phyloP scores from a whole-genome alignment of 371 early-diverging fungal genomes.

The Amoeboaphelidium occidentale region DNA sequence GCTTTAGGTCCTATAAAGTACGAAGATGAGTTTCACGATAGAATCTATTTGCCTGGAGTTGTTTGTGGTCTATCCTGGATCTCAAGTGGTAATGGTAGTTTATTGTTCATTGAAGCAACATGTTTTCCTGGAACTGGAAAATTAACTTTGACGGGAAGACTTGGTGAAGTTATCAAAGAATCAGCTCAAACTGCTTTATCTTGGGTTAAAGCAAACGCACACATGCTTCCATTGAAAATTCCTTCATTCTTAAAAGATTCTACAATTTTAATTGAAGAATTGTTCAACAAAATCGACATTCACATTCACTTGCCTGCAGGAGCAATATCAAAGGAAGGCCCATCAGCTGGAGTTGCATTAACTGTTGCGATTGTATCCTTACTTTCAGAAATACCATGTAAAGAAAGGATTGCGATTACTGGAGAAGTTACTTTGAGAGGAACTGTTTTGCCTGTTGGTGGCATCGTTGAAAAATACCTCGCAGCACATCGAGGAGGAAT shows the following conservation, averaged over 20 bases:
- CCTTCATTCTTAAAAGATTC: slow-evolving; percentile 1
- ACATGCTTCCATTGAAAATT: slow-evolving; percentile 23
- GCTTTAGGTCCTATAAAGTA: slow-evolving; percentile 9
- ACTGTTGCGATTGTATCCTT: slow-evolving; percentile 47
- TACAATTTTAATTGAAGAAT: slow-evolving; percentile 5
- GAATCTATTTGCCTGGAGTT: slow-evolving; percentile 35
- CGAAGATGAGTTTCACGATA: slow-evolving; percentile 33
- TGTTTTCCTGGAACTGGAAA: slow-evolving; percentile 44
- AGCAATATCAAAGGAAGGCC: slow-evolving; percentile 60
- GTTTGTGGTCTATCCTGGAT: slow-evolving; percentile 63
- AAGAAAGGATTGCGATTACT: slow-evolving; percentile 38
- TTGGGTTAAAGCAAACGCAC: slow-evolving; percentile 51
- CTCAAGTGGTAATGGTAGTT: slow-evolving; percentile 41
- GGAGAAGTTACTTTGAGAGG: slow-evolving; percentile 70
- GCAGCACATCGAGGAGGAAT: slow-evolving; percentile 61
- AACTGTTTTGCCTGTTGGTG: slow-evolving; percentile 55
- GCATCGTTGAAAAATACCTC: slow-evolving; percentile 60
- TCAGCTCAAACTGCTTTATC: slow-evolving; percentile 51
- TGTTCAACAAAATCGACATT: slow-evolving; percentile 31
- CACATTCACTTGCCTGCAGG: slow-evolving; percentile 70
- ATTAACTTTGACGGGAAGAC: slow-evolving; percentile 39
- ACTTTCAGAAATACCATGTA: slow-evolving; percentile 16
- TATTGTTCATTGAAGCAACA: slow-evolving; percentile 50
- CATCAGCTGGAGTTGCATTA: slow-evolving; percentile 37
- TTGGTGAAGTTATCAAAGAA: slow-evolving; percentile 70